Evolutionary conservation across 2,329 filamentous ascomycete genomes (phyloP).

Genomic region (Penicillium rolfsii): DNA sequence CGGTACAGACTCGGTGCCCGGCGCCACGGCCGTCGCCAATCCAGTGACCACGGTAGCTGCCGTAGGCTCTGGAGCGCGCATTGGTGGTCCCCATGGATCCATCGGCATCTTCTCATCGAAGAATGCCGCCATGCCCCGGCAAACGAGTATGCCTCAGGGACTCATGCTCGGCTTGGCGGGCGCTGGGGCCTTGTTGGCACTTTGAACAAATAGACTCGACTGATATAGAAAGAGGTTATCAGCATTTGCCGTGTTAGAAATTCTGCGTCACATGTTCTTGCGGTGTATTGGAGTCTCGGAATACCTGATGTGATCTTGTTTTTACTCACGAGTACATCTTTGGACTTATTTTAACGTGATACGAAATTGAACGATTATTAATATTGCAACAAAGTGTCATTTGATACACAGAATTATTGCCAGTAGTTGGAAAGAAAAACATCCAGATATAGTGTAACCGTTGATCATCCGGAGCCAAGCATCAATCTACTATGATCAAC

Average conservation of each 20-base stretch:
- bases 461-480: not conserved
- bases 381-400: not conserved
- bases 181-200: conserved; percentile 28
- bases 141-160: conserved; percentile 21
- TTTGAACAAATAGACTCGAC: conserved; percentile 5
- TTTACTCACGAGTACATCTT: conserved; percentile 1
- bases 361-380: conserved; percentile 1
- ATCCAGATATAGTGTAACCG: not conserved
- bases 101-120: conserved; percentile 22
- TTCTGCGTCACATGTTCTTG: conserved; percentile 15
- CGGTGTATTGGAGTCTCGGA: conserved; percentile 16
- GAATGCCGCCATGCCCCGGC: conserved; percentile 18
- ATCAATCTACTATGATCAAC: not conserved
- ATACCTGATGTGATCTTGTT: conserved; percentile 14
- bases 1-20: conserved; percentile 54
- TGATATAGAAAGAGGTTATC: not conserved
- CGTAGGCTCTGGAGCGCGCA: conserved; percentile 50
- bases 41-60: conserved; percentile 53
- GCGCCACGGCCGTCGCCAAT: conserved; percentile 55
- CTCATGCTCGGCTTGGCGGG: conserved; percentile 30
- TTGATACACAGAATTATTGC: not conserved
- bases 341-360: conserved; percentile 4
- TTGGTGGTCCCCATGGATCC: conserved; percentile 33
- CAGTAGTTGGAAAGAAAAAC: not conserved
- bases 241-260: not conserved